Percentiles rank a stretch among this genome's conserved stretches.
Conservation (phyloP, 176 grass and related monocot species). For the Typha latifolia region DNA sequence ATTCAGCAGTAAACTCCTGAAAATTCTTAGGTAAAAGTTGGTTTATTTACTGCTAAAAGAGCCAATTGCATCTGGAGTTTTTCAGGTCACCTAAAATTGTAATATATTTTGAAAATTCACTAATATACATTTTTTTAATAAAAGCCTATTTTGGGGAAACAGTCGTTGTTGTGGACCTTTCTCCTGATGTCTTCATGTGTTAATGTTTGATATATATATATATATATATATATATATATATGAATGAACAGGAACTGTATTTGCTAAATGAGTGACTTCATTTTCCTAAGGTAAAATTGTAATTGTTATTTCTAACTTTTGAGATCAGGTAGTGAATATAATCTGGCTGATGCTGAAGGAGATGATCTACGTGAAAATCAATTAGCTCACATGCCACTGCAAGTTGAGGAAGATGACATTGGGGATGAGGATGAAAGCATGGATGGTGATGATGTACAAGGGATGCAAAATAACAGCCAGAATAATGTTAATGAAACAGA, state of each 20-base stretch:
- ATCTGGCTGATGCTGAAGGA: conserved; percentile 21
- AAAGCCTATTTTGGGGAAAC: too few relatives aligned
- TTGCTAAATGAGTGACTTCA: too few relatives aligned
- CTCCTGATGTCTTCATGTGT: background rate
- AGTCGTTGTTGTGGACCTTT: background rate
- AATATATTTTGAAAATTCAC: too few relatives aligned
- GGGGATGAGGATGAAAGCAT: conserved; percentile 14
- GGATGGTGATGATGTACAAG: conserved; percentile 5
- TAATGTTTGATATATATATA: too few relatives aligned
- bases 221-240: background rate
- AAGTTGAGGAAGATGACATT: conserved; percentile 1
- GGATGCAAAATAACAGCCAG: background rate
- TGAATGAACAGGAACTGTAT: background rate
- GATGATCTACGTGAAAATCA: background rate
- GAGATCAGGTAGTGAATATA: conserved; percentile 20
- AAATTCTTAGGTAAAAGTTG: too few relatives aligned
- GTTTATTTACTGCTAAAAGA: too few relatives aligned
- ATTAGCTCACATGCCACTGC: background rate
- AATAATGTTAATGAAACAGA: conserved; percentile 5
- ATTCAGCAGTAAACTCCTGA: too few relatives aligned
- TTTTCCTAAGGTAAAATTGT: too few relatives aligned
- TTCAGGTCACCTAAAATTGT: too few relatives aligned
- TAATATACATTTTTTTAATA: too few relatives aligned
- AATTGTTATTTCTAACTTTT: background rate
- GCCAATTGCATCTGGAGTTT: too few relatives aligned